Evolutionary conservation across 1,139 yeast species (phyloP).

Genomic region (Candida dubliniensis): DNA sequence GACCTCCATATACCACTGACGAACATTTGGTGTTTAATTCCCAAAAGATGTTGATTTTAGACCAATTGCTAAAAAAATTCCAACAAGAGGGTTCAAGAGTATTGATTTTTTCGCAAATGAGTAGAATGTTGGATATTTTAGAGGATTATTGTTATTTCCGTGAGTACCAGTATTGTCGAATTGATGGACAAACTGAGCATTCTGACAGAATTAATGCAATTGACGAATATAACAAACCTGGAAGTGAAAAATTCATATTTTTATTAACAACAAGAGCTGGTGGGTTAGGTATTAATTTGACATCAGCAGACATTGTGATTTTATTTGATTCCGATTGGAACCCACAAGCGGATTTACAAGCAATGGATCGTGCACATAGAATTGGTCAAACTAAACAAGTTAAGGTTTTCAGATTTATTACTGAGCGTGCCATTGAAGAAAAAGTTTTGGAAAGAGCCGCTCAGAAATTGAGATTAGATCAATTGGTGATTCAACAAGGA

Average conservation of each 20-base stretch:
- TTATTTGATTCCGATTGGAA: slow-evolving; percentile 83
- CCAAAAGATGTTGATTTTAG: slow-evolving; percentile 71
- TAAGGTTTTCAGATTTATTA: slow-evolving; percentile 70
- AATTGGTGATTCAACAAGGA: slow-evolving; percentile 80
- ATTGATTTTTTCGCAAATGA: slow-evolving; percentile 78
- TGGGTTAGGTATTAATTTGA: slow-evolving; percentile 81
- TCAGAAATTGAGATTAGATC: slow-evolving; percentile 74
- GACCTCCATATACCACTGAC: slow-evolving; percentile 83
- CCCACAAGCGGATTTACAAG: slow-evolving; percentile 85
- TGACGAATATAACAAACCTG: slow-evolving; percentile 74
- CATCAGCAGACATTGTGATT: slow-evolving; percentile 73
- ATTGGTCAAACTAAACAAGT: slow-evolving; percentile 85
- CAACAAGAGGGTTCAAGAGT: slow-evolving; percentile 73
- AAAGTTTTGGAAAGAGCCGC: slow-evolving; percentile 79
- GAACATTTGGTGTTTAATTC: slow-evolving; percentile 75
- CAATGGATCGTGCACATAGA: slow-evolving; percentile 88
- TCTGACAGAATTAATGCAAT: slow-evolving; percentile 73
- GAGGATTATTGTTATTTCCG: slow-evolving; percentile 77
- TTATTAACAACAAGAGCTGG: slow-evolving; percentile 81
- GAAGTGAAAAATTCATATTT: slow-evolving; percentile 66
- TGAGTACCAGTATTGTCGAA: slow-evolving; percentile 68
- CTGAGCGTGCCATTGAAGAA: slow-evolving; percentile 81
- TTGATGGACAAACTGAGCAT: slow-evolving; percentile 81
- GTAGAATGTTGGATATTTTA: slow-evolving; percentile 72
- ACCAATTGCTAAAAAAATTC: slow-evolving; percentile 61